phyloP scores from a whole-genome alignment of 257 asterid species.

The Solanum sejunctum region DNA sequence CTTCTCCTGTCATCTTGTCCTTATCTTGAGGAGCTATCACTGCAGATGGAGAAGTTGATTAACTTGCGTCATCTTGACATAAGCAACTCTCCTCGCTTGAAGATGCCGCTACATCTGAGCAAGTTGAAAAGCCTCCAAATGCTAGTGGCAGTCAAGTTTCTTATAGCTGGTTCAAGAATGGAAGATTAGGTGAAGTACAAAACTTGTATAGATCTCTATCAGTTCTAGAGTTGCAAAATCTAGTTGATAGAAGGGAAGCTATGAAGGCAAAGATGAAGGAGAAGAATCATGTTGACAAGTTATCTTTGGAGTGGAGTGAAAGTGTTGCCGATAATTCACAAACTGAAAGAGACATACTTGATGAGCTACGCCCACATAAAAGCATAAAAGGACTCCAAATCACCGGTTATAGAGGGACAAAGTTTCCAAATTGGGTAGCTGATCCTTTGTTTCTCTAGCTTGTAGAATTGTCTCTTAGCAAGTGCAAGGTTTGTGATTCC shows the following conservation, averaged over 20 bases:
- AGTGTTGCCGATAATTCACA: background rate
- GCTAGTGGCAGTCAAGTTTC: background rate
- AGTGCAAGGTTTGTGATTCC: background rate
- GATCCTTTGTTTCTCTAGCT: background rate
- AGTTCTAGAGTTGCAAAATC: background rate
- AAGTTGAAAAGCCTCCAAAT: background rate
- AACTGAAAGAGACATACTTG: background rate
- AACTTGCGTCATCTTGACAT: background rate
- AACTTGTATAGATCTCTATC: background rate
- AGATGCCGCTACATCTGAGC: background rate
- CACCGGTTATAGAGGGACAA: too few species aligned
- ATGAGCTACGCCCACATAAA: background rate
- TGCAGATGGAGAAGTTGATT: background rate
- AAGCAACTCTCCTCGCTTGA: fast-evolving
- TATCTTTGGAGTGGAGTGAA: background rate
- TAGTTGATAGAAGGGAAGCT: background rate
- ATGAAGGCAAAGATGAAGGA: too few species aligned
- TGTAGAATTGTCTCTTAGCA: background rate
- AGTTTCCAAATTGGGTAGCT: too few species aligned
- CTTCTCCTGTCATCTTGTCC: background rate
- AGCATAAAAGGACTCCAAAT: too few species aligned
- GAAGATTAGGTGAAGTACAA: background rate
- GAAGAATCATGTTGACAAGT: background rate
- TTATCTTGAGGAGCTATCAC: background rate
- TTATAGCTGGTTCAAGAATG: background rate